Conservation (phyloP, 2,329 filamentous ascomycete species). For the Monilinia vaccinii-corymbosi region DNA sequence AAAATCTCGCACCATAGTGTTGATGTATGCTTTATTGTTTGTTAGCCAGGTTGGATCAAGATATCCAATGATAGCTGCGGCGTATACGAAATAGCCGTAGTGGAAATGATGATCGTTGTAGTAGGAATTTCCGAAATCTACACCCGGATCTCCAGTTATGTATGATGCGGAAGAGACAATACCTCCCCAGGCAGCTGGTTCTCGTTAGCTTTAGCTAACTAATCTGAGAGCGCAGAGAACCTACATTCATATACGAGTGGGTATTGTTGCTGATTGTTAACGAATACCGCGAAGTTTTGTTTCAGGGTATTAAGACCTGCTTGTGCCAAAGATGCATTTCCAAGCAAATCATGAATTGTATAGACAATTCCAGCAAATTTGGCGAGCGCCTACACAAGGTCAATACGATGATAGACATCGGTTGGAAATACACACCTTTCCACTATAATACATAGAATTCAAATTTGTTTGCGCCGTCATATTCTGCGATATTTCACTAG, state of each 20-base stretch:
- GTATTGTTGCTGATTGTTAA: slow-evolving; percentile 57
- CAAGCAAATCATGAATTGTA: slow-evolving; percentile 53
- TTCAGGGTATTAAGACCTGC: slow-evolving; percentile 54
- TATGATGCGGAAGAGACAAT: slow-evolving; percentile 71
- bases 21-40: slow-evolving; percentile 69
- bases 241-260: slow-evolving; percentile 52
- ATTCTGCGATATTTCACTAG: slow-evolving; percentile 67
- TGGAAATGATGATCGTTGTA: slow-evolving; percentile 73
- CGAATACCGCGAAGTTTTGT: slow-evolving; percentile 55
- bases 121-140: slow-evolving; percentile 84
- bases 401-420: slow-evolving; percentile 23
- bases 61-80: slow-evolving; percentile 73
- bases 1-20: slow-evolving; percentile 72
- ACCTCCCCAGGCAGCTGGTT: slow-evolving; percentile 60
- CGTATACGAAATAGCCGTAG: slow-evolving; percentile 83
- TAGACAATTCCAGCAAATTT: slow-evolving; percentile 68
- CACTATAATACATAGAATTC: slow-evolving; percentile 88
- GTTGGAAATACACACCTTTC: slow-evolving; percentile 44
- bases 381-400: slow-evolving; percentile 47
- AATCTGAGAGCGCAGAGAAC: neutral
- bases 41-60: slow-evolving; percentile 68
- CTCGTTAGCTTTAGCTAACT: neutral
- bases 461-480: slow-evolving; percentile 65
- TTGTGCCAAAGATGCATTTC: slow-evolving; percentile 47
- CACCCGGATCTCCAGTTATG: slow-evolving; percentile 53